A percentile compares a stretch with the other conserved stretches of the same genome.
Conservation (phyloP, 83 land plant genomes). For the Picea abies region DNA sequence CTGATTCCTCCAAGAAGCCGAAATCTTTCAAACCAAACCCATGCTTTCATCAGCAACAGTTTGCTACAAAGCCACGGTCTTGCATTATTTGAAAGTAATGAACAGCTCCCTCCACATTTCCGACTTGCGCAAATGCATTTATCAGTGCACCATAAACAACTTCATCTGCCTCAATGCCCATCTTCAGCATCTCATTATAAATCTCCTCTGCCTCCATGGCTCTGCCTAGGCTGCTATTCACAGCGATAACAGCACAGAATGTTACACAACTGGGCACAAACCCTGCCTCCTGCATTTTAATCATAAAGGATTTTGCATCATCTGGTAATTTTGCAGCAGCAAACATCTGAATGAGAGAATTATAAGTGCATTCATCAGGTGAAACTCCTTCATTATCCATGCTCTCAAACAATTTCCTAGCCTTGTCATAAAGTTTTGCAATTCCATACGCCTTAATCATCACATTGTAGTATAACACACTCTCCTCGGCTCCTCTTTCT, state of each 20-base stretch:
- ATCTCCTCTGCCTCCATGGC: constrained; percentile 51
- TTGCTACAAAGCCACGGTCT: too few relatives aligned
- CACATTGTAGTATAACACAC: constrained; percentile 60
- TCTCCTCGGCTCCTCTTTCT: constrained; percentile 27
- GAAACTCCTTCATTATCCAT: constrained; percentile 54
- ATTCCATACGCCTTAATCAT: constrained; percentile 80
- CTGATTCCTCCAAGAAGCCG: constrained; percentile 21
- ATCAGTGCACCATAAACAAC: constrained; percentile 71
- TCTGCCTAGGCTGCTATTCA: constrained; percentile 30
- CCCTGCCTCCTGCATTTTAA: constrained; percentile 17
- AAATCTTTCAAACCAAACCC: constrained; percentile 24
- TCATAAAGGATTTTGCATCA: constrained; percentile 13
- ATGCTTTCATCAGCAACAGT: constrained; percentile 31
- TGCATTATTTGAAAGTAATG: constrained; percentile 23
- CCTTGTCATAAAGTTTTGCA: constrained; percentile 21
- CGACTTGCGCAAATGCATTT: constrained; percentile 62
- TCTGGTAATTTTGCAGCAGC: too few relatives aligned
- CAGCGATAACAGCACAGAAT: constrained; percentile 48
- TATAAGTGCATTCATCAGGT: constrained; percentile 37
- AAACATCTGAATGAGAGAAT: too few relatives aligned
- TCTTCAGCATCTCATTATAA: constrained; percentile 39
- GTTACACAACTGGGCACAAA: constrained; percentile 46
- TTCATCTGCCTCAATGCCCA: constrained; percentile 48
- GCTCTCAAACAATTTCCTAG: constrained; percentile 31
- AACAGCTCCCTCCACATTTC: constrained; percentile 50